These are phyloP conservation scores for Pseudoneurospora amorphoporcata DNA, from an alignment of 495 filamentous ascomycete genomes.

Conservation along the genomic window DNA sequence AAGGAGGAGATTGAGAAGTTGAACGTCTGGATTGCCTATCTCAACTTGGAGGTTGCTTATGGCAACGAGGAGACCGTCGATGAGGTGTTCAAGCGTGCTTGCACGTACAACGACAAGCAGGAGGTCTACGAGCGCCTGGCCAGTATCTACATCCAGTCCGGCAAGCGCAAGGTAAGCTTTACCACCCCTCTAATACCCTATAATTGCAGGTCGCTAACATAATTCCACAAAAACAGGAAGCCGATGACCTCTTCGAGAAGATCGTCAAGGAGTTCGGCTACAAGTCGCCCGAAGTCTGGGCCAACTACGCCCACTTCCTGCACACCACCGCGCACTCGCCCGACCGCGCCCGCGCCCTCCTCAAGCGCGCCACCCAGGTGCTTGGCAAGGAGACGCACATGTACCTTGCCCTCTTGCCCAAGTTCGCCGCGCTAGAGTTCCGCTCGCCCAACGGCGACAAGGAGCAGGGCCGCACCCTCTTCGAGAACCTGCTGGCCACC, in stretches of 20 bases:
- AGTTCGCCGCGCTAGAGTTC: slow-evolving; percentile 89
- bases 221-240: slow-evolving; percentile 54
- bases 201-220: slow-evolving; percentile 10
- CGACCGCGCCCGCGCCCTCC: slow-evolving; percentile 63
- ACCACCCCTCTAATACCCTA: neutral
- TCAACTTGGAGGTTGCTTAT: slow-evolving; percentile 90
- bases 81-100: slow-evolving; percentile 82
- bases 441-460: slow-evolving; percentile 69
- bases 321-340: slow-evolving; percentile 57
- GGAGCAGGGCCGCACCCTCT: slow-evolving; percentile 88
- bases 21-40: slow-evolving; percentile 86
- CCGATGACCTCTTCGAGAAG: slow-evolving; percentile 75
- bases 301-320: slow-evolving; percentile 92
- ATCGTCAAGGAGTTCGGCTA: slow-evolving; percentile 83
- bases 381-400: slow-evolving; percentile 49
- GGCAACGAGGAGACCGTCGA: slow-evolving; percentile 78
- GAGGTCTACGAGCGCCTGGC: slow-evolving; percentile 83
- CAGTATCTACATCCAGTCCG: slow-evolving; percentile 88
- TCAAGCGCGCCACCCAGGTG: slow-evolving; percentile 79
- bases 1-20: slow-evolving; percentile 80
- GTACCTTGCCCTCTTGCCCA: slow-evolving; percentile 67
- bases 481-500: slow-evolving; percentile 73
- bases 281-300: slow-evolving; percentile 65
- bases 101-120: slow-evolving; percentile 84
- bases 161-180: slow-evolving; percentile 54